phyloP scores from a whole-genome alignment of 495 filamentous ascomycete genomes.

The Neurospora africana region DNA sequence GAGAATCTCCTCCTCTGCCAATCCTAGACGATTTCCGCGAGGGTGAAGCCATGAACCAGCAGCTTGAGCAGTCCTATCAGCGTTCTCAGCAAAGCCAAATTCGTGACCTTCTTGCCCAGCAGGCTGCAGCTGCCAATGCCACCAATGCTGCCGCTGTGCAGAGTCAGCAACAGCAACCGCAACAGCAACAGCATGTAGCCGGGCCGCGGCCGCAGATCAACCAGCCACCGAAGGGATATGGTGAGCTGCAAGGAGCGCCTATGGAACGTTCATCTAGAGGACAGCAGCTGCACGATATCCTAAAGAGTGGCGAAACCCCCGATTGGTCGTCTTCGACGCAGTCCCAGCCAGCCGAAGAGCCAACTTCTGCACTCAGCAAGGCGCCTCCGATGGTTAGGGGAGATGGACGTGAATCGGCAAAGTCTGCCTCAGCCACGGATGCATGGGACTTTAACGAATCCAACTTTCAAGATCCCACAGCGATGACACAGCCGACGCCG shows the following conservation, averaged over 20 bases:
- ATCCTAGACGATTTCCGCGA: conserved; percentile 40
- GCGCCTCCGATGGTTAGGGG: conserved; percentile 11
- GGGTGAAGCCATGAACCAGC: conserved; percentile 31
- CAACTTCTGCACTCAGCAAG: conserved; percentile 33
- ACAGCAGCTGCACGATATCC: conserved; percentile 22
- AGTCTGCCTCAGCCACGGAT: conserved; percentile 29
- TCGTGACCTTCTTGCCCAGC: conserved; percentile 29
- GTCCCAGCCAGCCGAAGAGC: conserved; percentile 44
- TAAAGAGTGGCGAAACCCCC: conserved; percentile 20
- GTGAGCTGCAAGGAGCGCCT: conserved; percentile 9
- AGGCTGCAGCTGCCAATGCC: conserved; percentile 18
- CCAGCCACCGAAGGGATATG: conserved; percentile 17
- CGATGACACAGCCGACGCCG: conserved; percentile 21
- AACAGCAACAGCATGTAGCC: conserved; percentile 6
- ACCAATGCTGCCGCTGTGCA: background rate
- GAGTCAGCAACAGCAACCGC: background rate
- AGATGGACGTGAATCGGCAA: conserved; percentile 31
- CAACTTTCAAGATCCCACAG: conserved; percentile 35
- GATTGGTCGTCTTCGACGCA: conserved; percentile 34
- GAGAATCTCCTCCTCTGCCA: conserved; percentile 41
- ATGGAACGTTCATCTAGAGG: conserved; percentile 34
- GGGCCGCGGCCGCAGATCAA: conserved; percentile 42
- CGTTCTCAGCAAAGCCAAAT: conserved; percentile 22
- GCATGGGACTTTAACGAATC: conserved; percentile 90
- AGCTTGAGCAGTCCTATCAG: conserved; percentile 23